Base-by-base conservation (phyloP, 805 yeast genomes). In the Starmerella davenportii region DNA sequence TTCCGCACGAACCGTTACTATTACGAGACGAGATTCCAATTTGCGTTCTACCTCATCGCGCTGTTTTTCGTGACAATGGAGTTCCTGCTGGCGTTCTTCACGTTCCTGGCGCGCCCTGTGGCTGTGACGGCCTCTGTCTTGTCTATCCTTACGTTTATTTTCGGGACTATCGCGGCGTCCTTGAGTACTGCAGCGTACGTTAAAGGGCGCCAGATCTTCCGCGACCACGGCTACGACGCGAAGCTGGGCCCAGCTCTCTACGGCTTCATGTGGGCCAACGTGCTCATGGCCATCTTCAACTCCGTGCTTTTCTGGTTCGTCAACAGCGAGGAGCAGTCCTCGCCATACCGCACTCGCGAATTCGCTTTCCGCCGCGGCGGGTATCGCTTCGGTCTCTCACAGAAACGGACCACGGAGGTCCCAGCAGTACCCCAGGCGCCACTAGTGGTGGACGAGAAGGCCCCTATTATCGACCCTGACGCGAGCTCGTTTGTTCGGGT, bases 161-260 rank as follows among this genome's bases (percentile, higher is more conserved):
- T 53, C 43, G 43, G 44, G 21, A 39, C 51, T 29, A 75, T 76
- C 36, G 80, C 77, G 39, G 76, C 78, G 34, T 62, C 79, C 11
- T 62, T 76, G 53, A 70, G 73, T 56, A 81, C 94, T 25, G 90
- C 93, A 2, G 79, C 70, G 33, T 58, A 68, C 44, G 93, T 77
- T n/a, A 54, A 79, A 62, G 90, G 80, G 35, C 75, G 66, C 55
- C 65, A 72, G 50, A 76, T 77, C 21, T 85, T 85, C 68, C 52
- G 57, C 30, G 54, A 61, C 43, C 68, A 57, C 21, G 66, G 61
- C 32, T 28, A 34, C 32, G 52, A 43, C 29, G 58, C 60, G 24
- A 39, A 36, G 36, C 46, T 56, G 9, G 59, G 53, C 21, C 53
- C 50, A 32, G 54, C 61, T 43, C 40, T 58, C 35, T 63, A 77